Evolutionary conservation across 495 filamentous ascomycete genomes (phyloP), one percentile per base, ranked within the genome.

Genomic region (Staphylotrichum longicolle): DNA sequence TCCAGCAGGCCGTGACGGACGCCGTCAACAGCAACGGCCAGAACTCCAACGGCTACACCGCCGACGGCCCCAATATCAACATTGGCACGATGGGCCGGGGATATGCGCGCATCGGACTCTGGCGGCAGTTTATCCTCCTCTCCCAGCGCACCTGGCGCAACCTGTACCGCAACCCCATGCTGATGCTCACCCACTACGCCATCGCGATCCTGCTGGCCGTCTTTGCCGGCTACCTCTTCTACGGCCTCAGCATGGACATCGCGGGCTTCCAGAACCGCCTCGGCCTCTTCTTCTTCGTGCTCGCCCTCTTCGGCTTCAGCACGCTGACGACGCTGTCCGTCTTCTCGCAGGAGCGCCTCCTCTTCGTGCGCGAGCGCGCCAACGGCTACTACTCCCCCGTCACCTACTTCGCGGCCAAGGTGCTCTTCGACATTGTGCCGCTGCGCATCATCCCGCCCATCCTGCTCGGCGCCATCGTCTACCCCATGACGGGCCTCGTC

Each of bases 181-280:
- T 99, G 49, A 99, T 99, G 94, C 83, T 99, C 51, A 96, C 95
- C 0, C 94, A 99, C 77, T 99, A 99, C 72, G 93, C 93, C n/a
- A 98, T 97, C 65, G 90, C 94, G 27, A 97, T 99, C 63, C 76
- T 98, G 1, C 83, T 99, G 11, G 94, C 93, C 15, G 93, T 96
- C 33, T 86, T 99, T 54, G 92, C 91, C 39, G 94, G 94, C 15
- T 97, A 87, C 72, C 85, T 99, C 30, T 99, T 97, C 81, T 99
- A 96, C 64, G 94, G 95, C 7, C 77, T 99, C 63, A 96, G 90
- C 27, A 90, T 95, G 71, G 91, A 98, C 70, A 96, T 99, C 69
- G 86, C 89, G 60, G 95, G 94, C 49, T 99, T 99, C 83, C 94
- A 99, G 73, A 98, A 99, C 73, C 85, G 94, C 20, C 86, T 99